Conservation (phyloP, 2,329 filamentous ascomycete genomes). For the Pyrenochaeta sp. region DNA sequence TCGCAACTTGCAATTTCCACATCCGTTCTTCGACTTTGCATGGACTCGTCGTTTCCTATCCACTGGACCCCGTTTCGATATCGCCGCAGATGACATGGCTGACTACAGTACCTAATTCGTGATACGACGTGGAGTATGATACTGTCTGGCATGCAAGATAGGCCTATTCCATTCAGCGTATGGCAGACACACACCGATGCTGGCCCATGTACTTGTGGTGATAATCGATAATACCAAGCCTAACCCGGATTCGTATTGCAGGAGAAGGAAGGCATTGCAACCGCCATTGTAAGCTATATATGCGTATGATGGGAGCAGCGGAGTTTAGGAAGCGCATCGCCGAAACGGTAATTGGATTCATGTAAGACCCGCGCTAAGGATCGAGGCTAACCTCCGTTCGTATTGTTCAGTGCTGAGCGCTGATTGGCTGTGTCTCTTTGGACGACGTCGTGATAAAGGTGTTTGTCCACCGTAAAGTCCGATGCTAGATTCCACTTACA, state of each 20-base stretch:
- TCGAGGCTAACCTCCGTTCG: conserved; percentile 12
- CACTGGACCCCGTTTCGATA: conserved; percentile 11
- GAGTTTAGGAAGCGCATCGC: conserved; percentile 2
- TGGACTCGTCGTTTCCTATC: conserved; percentile 48
- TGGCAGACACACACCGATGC: too few relatives aligned
- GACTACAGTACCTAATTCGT: too few relatives aligned
- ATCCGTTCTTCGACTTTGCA: conserved; percentile 62
- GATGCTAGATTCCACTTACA: too few relatives aligned
- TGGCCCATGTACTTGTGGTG: too few relatives aligned
- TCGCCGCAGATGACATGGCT: conserved; percentile 26
- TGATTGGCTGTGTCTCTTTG: conserved; percentile 5
- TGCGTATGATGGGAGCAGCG: too few relatives aligned
- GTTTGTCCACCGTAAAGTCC: not conserved
- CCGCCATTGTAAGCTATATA: too few relatives aligned
- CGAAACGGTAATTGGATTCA: not conserved
- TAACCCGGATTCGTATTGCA: conserved; percentile 2
- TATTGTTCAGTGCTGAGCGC: conserved; percentile 1
- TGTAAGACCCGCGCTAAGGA: not conserved
- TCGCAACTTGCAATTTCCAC: conserved; percentile 64
- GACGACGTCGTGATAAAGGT: not conserved
- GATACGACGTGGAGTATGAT: not conserved
- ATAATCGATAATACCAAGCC: too few relatives aligned
- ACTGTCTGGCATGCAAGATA: not conserved
- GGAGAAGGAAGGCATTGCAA: not conserved
- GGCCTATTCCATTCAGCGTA: too few relatives aligned